Evolutionary conservation across 1,284 basidiomycete genomes (phyloP).

Genomic region (Pseudozyma pruni): DNA sequence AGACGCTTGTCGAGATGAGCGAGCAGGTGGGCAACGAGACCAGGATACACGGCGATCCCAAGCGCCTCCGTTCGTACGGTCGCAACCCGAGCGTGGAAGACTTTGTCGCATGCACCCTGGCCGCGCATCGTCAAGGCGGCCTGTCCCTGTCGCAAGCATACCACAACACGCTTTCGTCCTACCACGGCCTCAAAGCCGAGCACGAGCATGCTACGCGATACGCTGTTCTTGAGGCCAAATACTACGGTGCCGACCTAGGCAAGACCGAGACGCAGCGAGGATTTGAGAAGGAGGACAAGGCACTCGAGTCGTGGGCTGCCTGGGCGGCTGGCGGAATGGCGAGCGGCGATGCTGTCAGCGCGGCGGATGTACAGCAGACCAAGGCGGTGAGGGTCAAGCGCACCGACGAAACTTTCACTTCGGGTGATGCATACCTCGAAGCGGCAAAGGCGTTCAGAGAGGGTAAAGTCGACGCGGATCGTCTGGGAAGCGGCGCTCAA

Average conservation of each 20-base stretch:
- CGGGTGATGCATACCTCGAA: slow-evolving; percentile 46
- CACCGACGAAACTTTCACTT: slow-evolving; percentile 46
- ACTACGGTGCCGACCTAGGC: slow-evolving; percentile 79
- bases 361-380: slow-evolving; percentile 27
- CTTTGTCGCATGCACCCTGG: slow-evolving; percentile 81
- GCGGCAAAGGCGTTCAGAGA: slow-evolving; percentile 46
- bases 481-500: slow-evolving; percentile 14
- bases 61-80: slow-evolving; percentile 66
- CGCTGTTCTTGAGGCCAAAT: slow-evolving; percentile 82
- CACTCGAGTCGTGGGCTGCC: slow-evolving; percentile 56
- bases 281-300: slow-evolving; percentile 57
- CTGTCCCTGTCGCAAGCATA: slow-evolving; percentile 84
- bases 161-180: slow-evolving; percentile 64
- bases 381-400: slow-evolving; percentile 42
- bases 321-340: slow-evolving; percentile 31
- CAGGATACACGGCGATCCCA: slow-evolving; percentile 73
- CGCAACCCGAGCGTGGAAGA: slow-evolving; percentile 88
- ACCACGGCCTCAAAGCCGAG: slow-evolving; percentile 68
- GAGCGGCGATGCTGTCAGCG: slow-evolving; percentile 12
- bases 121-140: slow-evolving; percentile 77
- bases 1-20: slow-evolving; percentile 77
- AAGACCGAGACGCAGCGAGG: slow-evolving; percentile 62
- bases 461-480: slow-evolving; percentile 23
- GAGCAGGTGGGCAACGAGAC: slow-evolving; percentile 71
- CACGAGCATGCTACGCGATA: slow-evolving; percentile 81